Evolutionary conservation across 2,329 filamentous ascomycete species (phyloP).

Genomic region (Clonostachys byssicola): DNA sequence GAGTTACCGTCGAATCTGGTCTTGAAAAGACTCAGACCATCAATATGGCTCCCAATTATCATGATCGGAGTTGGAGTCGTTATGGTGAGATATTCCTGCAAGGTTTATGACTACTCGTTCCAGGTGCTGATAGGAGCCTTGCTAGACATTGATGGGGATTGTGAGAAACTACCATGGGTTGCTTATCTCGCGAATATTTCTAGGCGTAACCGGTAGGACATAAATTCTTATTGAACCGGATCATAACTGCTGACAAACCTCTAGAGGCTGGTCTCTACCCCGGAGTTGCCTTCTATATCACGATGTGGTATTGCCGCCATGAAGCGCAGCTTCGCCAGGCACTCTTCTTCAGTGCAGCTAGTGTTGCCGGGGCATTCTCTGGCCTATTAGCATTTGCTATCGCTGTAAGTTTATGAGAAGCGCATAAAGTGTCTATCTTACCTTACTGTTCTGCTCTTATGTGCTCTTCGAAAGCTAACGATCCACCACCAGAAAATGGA

Average conservation of each 20-base stretch:
- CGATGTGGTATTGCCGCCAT: conserved; percentile 55
- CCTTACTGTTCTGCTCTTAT: too few relatives aligned
- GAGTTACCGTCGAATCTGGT: conserved; percentile 76
- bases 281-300: conserved; percentile 56
- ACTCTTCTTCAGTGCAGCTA: conserved; percentile 79
- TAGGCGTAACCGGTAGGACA: conserved; percentile 45
- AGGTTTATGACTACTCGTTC: too few relatives aligned
- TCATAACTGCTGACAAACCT: too few relatives aligned
- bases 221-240: too few relatives aligned
- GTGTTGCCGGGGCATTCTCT: conserved; percentile 73
- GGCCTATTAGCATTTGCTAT: conserved; percentile 70
- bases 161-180: conserved; percentile 42
- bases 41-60: conserved; percentile 70
- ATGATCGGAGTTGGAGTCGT: conserved; percentile 48
- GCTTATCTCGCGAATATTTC: conserved; percentile 46
- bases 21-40: conserved; percentile 69
- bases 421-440: too few relatives aligned
- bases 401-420: conserved; percentile 14
- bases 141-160: conserved; percentile 42
- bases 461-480: too few relatives aligned
- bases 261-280: conserved; percentile 67
- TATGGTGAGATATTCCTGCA: conserved; percentile 34
- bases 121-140: too few relatives aligned
- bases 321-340: conserved; percentile 55
- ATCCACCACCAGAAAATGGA: conserved; percentile 48